Evolutionary conservation across 345 rosid genomes (phyloP).

Genomic region (Syzygium jambos): DNA sequence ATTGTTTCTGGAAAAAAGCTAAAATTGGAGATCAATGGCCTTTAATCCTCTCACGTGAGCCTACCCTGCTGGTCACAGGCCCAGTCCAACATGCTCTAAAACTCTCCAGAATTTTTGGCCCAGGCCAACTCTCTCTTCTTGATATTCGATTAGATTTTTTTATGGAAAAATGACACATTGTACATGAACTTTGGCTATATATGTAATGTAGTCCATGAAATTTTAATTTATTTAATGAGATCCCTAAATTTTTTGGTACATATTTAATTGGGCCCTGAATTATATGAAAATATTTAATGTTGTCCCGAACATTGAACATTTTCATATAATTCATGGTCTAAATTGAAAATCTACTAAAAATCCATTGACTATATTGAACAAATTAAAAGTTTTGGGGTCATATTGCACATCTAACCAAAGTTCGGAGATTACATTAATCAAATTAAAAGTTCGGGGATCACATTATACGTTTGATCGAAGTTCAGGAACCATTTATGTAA

Average conservation of each 20-base stretch:
- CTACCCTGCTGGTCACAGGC: not conserved
- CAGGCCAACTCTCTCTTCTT: not conserved
- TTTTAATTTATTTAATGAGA: no score
- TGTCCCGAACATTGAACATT: no score
- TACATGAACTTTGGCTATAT: not conserved
- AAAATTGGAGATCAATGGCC: not conserved
- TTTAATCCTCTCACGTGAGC: not conserved
- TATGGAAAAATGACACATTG: not conserved
- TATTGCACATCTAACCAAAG: rapidly evolving
- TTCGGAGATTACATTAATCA: not conserved
- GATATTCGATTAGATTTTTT: not conserved
- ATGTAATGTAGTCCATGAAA: not conserved
- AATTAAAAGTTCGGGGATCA: rapidly evolving
- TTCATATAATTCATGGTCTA: not conserved
- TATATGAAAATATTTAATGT: not conserved
- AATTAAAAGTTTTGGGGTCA: not conserved
- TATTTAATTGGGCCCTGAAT: rapidly evolving
- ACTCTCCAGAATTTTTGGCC: not conserved
- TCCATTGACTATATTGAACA: rapidly evolving
- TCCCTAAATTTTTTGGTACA: rapidly evolving
- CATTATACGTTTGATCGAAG: rapidly evolving
- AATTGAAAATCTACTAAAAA: not conserved
- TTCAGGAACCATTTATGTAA: not conserved
- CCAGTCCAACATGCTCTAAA: not conserved
- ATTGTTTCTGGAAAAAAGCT: not conserved